A percentile compares a stretch with the other conserved stretches of the same genome.
Evolutionary conservation across 1,284 basidiomycete species (phyloP).

Genomic region (Ceratobasidium sp.): DNA sequence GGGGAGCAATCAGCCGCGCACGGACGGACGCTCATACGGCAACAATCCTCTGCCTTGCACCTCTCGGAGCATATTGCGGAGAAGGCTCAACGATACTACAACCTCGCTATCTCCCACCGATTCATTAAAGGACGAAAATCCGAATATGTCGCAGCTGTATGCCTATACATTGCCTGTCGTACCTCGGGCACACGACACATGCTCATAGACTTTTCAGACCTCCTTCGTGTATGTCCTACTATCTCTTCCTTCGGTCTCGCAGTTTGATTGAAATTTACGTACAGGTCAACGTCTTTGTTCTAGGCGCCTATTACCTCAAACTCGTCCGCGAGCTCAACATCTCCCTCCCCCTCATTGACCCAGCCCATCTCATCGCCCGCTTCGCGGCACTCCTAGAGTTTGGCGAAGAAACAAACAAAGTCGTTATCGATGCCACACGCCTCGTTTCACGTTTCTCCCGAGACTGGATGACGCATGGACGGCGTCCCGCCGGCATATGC

Average conservation of each 20-base stretch:
- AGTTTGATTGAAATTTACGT: not conserved
- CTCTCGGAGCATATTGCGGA: slow-evolving; percentile 86
- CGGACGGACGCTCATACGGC: slow-evolving; percentile 30
- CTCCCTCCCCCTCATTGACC: slow-evolving; percentile 92
- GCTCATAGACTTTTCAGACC: slow-evolving; percentile 98
- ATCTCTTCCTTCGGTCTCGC: slow-evolving; percentile 14
- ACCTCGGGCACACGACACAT: slow-evolving; percentile 94
- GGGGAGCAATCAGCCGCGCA: slow-evolving; percentile 41
- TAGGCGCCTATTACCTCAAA: slow-evolving; percentile 96
- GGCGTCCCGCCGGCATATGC: slow-evolving; percentile 96
- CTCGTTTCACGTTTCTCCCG: slow-evolving; percentile 95
- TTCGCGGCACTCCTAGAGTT: slow-evolving; percentile 98
- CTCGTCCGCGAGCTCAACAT: slow-evolving; percentile 92
- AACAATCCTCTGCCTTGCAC: slow-evolving; percentile 69
- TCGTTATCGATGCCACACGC: slow-evolving; percentile 94
- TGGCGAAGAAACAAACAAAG: slow-evolving; percentile 91
- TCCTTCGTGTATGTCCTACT: slow-evolving; percentile 76
- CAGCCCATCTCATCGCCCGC: slow-evolving; percentile 96
- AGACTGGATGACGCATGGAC: slow-evolving; percentile 97
- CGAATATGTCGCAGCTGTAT: slow-evolving; percentile 94
- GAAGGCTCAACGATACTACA: slow-evolving; percentile 90
- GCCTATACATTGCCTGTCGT: slow-evolving; percentile 94
- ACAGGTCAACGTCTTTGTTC: slow-evolving; percentile 97
- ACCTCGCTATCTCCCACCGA: slow-evolving; percentile 92
- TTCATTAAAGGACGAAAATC: slow-evolving; percentile 95